Evolutionary conservation across 176 grass and related monocot species (phyloP), one percentile per base, ranked within the genome.

Genomic region (Poa annua): DNA sequence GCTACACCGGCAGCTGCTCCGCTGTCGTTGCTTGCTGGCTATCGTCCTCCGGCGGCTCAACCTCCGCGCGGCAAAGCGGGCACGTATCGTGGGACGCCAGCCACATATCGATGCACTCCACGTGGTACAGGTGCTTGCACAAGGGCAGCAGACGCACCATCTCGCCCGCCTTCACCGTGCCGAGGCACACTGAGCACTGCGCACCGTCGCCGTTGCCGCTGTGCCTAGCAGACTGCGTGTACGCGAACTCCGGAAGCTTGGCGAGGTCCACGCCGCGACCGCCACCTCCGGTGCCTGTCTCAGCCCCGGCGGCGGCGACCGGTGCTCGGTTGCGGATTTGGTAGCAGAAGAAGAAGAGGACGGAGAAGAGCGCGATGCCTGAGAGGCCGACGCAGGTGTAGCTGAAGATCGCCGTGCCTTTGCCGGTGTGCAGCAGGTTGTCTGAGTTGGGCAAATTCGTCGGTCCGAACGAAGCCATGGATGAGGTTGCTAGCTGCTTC

Each of bases 41-140:
- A 2, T 69, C 47, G 29, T 0, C 36, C 21, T 1, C 67, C 20
- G 38, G 35, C 4, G 61, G 81, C 3, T 80, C 81, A 29, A 79
- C 35, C 42, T 74, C 75, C 3, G 86, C 60, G 9, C 60, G 66
- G 84, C 88, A 90, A 62, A 90, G 24, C 6, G 84, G 88, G 80
- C 88, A 90, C 32, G 80, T 90, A 2, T 54, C 26, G 62, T 90
- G 85, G 17, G 85, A 79, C 1, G 16, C 57, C 47, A 90, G 74
- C 88, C 88, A 90, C 88, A 76, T 79, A 39, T 90, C 88, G 75
- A 90, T 83, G 80, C 88, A 90, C 50, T 87, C 88, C 5, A 75
- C 80, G 61, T 90, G 88, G 80, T 86, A 90, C 13, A 86, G 47
- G 41, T 90, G 88, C 49, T 61, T 67, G 84, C 88, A 90, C 32